Conservation (phyloP, 2,329 filamentous ascomycete genomes). For the Trichoderma asperellum region DNA sequence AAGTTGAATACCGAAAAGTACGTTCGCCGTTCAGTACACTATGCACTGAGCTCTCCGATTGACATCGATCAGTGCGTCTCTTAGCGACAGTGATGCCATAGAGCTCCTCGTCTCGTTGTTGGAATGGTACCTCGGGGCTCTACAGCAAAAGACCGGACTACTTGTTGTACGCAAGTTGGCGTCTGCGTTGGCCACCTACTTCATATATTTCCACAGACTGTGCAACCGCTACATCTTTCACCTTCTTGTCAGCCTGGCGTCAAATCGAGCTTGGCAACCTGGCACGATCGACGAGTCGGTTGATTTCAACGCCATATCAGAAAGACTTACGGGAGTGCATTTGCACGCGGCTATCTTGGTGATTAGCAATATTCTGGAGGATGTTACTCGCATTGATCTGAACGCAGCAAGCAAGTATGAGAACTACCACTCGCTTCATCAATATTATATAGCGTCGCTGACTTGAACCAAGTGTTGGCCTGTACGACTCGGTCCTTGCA, state of each 20-base stretch:
- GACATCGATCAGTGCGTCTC: slow-evolving; percentile 45
- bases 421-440: slow-evolving; percentile 31
- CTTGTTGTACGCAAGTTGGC: slow-evolving; percentile 75
- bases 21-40: not conserved
- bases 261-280: slow-evolving; percentile 34
- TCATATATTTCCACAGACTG: slow-evolving; percentile 68
- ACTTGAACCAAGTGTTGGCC: slow-evolving; percentile 40
- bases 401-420: slow-evolving; percentile 61
- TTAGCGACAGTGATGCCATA: slow-evolving; percentile 61
- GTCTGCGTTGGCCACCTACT: slow-evolving; percentile 76
- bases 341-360: slow-evolving; percentile 68
- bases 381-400: slow-evolving; percentile 62
- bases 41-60: not conserved
- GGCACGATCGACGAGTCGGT: slow-evolving; percentile 38
- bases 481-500: slow-evolving; percentile 47
- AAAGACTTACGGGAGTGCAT: slow-evolving; percentile 51
- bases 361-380: slow-evolving; percentile 45
- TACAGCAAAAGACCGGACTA: slow-evolving; percentile 55
- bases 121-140: slow-evolving; percentile 62
- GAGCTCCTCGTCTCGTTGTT: slow-evolving; percentile 65
- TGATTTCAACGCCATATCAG: slow-evolving; percentile 52
- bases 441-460: slow-evolving; percentile 34
- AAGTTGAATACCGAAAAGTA: slow-evolving; percentile 93
- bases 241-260: slow-evolving; percentile 58
- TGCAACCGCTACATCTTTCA: slow-evolving; percentile 71